Evolutionary conservation across 495 filamentous ascomycete species (phyloP), one percentile per base, ranked within the genome.

Genomic region (Neurospora sp.): DNA sequence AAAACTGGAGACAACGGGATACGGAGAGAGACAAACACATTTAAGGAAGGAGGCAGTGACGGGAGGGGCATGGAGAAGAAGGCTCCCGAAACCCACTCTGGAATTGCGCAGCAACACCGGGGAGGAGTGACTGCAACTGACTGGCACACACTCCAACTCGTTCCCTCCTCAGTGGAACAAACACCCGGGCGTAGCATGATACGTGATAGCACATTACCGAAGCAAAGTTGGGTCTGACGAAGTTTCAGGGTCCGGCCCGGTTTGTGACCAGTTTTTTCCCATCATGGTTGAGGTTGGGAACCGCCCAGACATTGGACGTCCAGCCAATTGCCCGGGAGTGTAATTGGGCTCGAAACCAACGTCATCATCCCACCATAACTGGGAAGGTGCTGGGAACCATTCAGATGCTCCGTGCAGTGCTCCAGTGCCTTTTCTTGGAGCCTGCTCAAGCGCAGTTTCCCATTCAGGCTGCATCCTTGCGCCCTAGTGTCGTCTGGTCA

Each of bases 301-400:
- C 53, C 27, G 53, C 53, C 53, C 53, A 61, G 20, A 27, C 48
- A 59, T 65, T 65, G 53, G 53, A 65, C 53, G 22, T 37, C 53
- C 53, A 65, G 77, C 78, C 76, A 81, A 78, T 80, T 77, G 77
- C 70, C 74, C 72, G 73, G 72, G 74, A 70, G 74, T 39, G 74
- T 76, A 71, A 72, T 76, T 76, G 75, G 77, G 72, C 74, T 74
- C 71, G 75, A 80, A 79, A 81, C 81, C 80, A 83, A 83, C 83
- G 78, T 83, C 81, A 80, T 85, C 82, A 84, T 84, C 81, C 80
- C 75, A 82, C 82, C 82, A 78, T 65, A 35, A 59, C 48, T 59
- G 48, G 48, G 48, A 59, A 59, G 48, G 48, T 59, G 20, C 48
- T 59, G 48, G 48, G 48, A 27, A 59, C 45, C 31, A 53, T 38